phyloP scores from a whole-genome alignment of 2,329 filamentous ascomycete genomes.

The Hyphodiscus sp. region DNA sequence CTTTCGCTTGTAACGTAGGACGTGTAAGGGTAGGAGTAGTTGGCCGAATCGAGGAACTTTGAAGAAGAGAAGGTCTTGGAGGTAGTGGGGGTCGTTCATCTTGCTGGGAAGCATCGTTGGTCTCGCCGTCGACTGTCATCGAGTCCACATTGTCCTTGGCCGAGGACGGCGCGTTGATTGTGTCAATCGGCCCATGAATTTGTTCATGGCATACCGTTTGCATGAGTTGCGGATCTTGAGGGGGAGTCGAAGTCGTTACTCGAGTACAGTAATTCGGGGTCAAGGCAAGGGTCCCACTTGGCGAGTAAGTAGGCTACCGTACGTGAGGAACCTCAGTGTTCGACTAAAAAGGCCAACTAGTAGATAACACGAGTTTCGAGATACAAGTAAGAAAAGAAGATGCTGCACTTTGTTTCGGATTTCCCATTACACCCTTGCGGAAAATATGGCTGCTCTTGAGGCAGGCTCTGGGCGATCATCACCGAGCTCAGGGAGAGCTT shows the following conservation, averaged over 20 bases:
- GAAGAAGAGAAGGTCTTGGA: constrained; percentile 35
- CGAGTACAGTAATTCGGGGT: too few relatives aligned
- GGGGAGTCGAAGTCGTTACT: constrained; percentile 9
- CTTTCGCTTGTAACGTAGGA: constrained; percentile 47
- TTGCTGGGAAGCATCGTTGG: constrained; percentile 17
- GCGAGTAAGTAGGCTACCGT: constrained; percentile 16
- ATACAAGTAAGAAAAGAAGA: not conserved
- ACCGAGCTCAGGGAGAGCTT: constrained; percentile 77
- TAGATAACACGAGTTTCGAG: constrained; percentile 3
- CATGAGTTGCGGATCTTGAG: constrained; percentile 12
- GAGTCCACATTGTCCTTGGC: constrained; percentile 14
- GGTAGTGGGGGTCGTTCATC: constrained; percentile 38
- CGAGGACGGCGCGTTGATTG: constrained; percentile 5
- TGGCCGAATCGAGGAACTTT: constrained; percentile 12
- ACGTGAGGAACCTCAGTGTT: not conserved
- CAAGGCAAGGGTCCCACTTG: constrained; percentile 6
- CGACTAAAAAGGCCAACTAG: constrained; percentile 4
- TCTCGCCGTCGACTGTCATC: constrained; percentile 19
- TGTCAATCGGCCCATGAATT: not conserved
- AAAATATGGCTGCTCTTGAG: constrained; percentile 59
- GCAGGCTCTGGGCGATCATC: constrained; percentile 53
- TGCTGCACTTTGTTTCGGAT: constrained; percentile 20
- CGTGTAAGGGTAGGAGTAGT: constrained; percentile 17
- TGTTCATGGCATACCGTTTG: not conserved
- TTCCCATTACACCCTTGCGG: constrained; percentile 17